phyloP scores from a whole-genome alignment of 345 rosid species.

The Carallia pectinifolia region DNA sequence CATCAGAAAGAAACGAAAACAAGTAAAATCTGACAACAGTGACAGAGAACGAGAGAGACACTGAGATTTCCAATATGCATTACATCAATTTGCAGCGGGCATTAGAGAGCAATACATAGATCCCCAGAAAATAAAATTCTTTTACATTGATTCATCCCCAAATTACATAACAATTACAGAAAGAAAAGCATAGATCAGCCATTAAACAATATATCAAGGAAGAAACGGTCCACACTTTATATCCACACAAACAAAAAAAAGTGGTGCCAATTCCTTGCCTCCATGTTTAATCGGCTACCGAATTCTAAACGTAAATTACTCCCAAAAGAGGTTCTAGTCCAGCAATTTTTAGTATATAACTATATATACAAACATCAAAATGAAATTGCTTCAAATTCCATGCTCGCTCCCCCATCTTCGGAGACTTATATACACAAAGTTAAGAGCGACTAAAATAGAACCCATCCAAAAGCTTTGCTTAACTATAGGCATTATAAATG shows the following conservation, averaged over 20 bases:
- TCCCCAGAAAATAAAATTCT: neutral
- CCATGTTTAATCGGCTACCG: too few species aligned
- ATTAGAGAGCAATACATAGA: neutral
- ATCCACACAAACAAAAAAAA: conserved; percentile 9
- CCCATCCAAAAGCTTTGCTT: neutral
- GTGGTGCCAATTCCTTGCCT: too few species aligned
- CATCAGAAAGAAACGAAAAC: too few species aligned
- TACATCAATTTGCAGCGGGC: neutral
- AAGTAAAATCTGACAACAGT: too few species aligned
- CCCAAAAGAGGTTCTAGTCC: too few species aligned
- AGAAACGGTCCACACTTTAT: conserved; percentile 2
- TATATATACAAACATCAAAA: neutral
- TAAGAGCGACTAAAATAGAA: neutral
- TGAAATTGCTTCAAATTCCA: neutral
- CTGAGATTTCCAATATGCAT: too few species aligned
- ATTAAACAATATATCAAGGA: neutral
- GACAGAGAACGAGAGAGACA: too few species aligned
- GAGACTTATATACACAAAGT: neutral
- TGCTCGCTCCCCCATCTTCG: neutral
- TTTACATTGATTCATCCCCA: conserved; percentile 10
- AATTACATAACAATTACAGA: neutral
- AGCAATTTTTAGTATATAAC: too few species aligned
- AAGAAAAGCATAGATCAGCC: conserved; percentile 4
- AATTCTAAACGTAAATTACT: too few species aligned
- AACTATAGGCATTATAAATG: neutral